Evolutionary conservation across 1,284 basidiomycete genomes (phyloP).

Genomic region (Fomes fomentarius): DNA sequence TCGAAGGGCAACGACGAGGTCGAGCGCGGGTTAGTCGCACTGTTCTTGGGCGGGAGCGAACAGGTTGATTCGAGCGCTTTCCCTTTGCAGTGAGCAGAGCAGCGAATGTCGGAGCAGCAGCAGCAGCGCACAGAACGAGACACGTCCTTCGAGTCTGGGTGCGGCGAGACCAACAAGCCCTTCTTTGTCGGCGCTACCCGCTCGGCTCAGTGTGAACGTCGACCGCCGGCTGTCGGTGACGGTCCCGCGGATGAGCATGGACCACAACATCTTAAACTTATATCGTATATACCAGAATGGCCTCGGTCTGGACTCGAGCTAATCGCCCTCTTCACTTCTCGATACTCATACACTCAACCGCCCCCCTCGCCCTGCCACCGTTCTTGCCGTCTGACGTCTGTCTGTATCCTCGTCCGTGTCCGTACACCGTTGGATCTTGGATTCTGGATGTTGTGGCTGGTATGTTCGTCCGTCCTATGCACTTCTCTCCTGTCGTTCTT

Average conservation of each 20-base stretch:
- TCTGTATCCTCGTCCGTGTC: neutral
- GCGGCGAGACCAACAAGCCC: neutral
- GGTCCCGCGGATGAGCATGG: slow-evolving; percentile 20
- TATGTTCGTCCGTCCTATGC: slow-evolving; percentile 1
- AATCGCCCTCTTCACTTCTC: neutral
- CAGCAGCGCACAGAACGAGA: neutral
- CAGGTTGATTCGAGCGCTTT: slow-evolving; percentile 14
- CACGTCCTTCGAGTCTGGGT: neutral
- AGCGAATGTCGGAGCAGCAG: neutral
- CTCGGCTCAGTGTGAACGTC: neutral
- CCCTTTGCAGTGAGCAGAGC: slow-evolving; percentile 11
- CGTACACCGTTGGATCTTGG: neutral
- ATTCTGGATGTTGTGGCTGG: slow-evolving; percentile 2
- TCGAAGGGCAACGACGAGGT: slow-evolving; percentile 26
- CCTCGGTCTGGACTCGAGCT: slow-evolving; percentile 19
- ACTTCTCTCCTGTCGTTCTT: neutral
- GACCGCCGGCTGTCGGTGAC: slow-evolving; percentile 13
- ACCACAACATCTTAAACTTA: slow-evolving; percentile 22
- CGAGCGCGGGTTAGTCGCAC: slow-evolving; percentile 33
- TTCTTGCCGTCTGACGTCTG: neutral
- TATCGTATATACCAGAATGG: slow-evolving; percentile 25
- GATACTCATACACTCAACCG: neutral
- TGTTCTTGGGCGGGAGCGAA: slow-evolving; percentile 31
- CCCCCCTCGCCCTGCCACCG: neutral
- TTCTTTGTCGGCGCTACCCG: too few species aligned